Conservation (phyloP, 2,329 filamentous ascomycete species). For the Aspergillus japonicus region DNA sequence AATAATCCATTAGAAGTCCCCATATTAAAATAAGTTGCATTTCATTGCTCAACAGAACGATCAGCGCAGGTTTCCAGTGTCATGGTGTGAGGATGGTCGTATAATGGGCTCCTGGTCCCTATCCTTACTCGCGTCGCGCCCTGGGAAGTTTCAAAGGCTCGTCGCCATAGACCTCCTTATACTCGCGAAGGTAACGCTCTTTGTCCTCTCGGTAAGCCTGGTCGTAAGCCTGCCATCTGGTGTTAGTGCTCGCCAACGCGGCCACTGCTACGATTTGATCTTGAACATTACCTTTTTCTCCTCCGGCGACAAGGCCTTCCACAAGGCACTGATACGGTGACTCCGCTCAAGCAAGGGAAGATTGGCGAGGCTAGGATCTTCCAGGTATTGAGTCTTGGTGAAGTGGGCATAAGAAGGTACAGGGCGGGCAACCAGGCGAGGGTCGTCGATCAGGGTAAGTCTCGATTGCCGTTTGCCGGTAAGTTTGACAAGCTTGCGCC, state of each 20-base stretch:
- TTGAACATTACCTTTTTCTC: slow-evolving; percentile 39
- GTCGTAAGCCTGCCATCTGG: slow-evolving; percentile 29
- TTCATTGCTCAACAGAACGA: too few species aligned
- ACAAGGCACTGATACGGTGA: slow-evolving; percentile 22
- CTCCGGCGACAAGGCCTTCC: slow-evolving; percentile 26
- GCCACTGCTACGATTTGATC: neutral
- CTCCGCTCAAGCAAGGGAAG: slow-evolving; percentile 42
- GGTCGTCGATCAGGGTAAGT: slow-evolving; percentile 49
- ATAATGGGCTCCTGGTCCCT: neutral
- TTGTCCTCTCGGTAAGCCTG: slow-evolving; percentile 27
- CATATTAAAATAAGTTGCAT: too few species aligned
- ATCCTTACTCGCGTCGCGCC: slow-evolving; percentile 3
- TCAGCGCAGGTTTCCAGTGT: too few species aligned
- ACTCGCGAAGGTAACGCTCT: slow-evolving; percentile 36
- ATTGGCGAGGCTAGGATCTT: slow-evolving; percentile 52
- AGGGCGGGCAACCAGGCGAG: slow-evolving; percentile 51
- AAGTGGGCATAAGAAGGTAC: slow-evolving; percentile 46
- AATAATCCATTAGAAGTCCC: too few species aligned
- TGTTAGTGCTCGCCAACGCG: neutral
- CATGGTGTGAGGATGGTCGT: neutral
- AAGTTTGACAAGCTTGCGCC: slow-evolving; percentile 36
- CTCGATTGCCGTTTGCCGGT: slow-evolving; percentile 13
- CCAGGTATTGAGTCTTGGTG: slow-evolving; percentile 40
- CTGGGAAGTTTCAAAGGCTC: slow-evolving; percentile 14
- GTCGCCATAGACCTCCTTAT: slow-evolving; percentile 37